These are phyloP conservation scores for Umbellularia californica DNA, from an alignment of 164 flowering plant genomes.

Conservation along the genomic window DNA sequence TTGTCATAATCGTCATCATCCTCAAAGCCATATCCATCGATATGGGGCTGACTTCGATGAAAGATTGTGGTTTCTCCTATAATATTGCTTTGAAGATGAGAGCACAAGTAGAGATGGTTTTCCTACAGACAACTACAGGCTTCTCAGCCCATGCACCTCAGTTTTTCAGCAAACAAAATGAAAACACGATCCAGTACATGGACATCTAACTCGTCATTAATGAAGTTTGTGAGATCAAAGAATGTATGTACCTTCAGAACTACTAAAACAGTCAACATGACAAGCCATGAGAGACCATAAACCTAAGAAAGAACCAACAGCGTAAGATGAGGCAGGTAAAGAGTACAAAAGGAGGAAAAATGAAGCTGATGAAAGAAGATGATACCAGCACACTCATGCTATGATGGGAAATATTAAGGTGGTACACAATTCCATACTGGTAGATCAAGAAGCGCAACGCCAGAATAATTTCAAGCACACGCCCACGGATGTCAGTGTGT, in stretches of 20 bases:
- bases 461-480: conserved; percentile 73
- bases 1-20: too few species aligned
- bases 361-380: neutral
- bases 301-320: conserved; percentile 41
- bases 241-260: conserved; percentile 66
- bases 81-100: neutral
- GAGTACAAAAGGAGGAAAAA: neutral
- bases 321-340: neutral
- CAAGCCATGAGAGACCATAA: conserved; percentile 90
- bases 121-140: neutral
- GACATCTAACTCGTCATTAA: too few species aligned
- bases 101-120: neutral
- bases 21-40: too few species aligned
- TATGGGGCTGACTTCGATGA: too few species aligned
- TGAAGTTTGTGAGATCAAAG: neutral
- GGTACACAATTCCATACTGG: conserved; percentile 97
- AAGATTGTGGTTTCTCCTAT: neutral
- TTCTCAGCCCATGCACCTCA: neutral
- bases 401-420: conserved; percentile 71
- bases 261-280: conserved; percentile 59
- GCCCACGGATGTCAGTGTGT: conserved; percentile 62
- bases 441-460: conserved; percentile 81
- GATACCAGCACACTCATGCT: conserved; percentile 66
- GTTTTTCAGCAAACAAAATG: neutral
- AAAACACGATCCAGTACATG: neutral